These are phyloP conservation scores for Mycosarcoma mackinlayi DNA, from an alignment of 1,284 basidiomycete genomes.

Conservation along the genomic window DNA sequence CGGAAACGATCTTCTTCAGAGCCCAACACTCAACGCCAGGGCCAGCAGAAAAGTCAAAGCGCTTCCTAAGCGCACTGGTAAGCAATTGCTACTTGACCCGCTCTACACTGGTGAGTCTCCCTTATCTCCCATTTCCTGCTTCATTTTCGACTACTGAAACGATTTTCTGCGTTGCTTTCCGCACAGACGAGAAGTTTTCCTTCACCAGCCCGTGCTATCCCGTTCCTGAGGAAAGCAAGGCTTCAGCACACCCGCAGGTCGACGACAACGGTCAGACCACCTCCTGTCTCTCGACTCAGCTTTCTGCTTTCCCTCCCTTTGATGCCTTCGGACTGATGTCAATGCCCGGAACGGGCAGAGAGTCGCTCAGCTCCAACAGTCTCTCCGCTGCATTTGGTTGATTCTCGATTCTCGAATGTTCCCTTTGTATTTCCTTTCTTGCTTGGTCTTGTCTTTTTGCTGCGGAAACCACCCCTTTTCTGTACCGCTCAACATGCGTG, in stretches of 20 bases:
- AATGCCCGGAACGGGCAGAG: conserved; percentile 12
- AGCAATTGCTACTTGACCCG: conserved; percentile 6
- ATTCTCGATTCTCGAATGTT: not conserved
- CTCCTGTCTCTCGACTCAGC: not conserved
- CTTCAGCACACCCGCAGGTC: conserved; percentile 1
- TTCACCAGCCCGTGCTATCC: conserved; percentile 10
- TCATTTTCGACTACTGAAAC: too few relatives aligned
- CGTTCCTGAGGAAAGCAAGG: conserved; percentile 4
- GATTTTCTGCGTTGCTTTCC: too few relatives aligned
- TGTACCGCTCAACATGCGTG: too few relatives aligned
- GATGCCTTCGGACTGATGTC: conserved; percentile 25
- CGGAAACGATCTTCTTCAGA: conserved; percentile 7
- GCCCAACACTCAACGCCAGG: conserved; percentile 22
- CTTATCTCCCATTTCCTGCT: not conserved
- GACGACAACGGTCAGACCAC: conserved; percentile 11
- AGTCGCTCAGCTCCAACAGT: conserved; percentile 28
- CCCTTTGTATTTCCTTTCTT: conserved; percentile 19
- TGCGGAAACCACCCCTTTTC: conserved; percentile 14
- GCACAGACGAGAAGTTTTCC: conserved; percentile 7
- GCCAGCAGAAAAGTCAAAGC: conserved; percentile 25
- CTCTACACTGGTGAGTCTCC: conserved; percentile 14
- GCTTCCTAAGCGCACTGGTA: conserved; percentile 24
- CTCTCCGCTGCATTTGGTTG: conserved; percentile 38
- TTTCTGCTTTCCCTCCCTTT: conserved; percentile 8
- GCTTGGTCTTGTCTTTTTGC: conserved; percentile 16